A percentile compares a stretch with the other conserved stretches of the same genome.
Conservation (phyloP, 768 basidiomycete genomes). For the Termitomyces heimii region DNA sequence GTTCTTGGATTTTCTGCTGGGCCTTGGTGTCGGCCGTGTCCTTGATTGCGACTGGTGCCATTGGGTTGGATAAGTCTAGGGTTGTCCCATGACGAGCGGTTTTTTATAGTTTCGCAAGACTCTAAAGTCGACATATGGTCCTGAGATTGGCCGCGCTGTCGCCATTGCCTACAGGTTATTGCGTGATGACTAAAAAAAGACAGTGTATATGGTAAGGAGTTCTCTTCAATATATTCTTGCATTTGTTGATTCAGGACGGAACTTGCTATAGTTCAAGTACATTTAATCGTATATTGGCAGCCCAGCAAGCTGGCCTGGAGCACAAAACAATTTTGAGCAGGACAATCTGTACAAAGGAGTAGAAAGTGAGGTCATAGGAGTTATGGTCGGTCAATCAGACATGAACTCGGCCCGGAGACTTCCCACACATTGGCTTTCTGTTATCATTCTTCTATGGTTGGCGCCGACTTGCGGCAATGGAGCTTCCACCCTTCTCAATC, state of each 20-base stretch:
- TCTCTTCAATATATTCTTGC: background rate
- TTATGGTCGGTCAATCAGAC: too few species aligned
- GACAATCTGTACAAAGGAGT: too few species aligned
- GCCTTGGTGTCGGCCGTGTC: constrained; percentile 3
- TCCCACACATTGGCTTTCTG: background rate
- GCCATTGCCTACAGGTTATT: background rate
- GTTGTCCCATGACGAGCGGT: background rate
- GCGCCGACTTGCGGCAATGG: background rate
- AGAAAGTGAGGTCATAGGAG: too few species aligned
- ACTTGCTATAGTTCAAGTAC: background rate
- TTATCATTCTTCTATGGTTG: background rate
- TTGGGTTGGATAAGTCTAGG: constrained; percentile 4
- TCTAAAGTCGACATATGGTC: background rate
- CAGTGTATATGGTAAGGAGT: background rate
- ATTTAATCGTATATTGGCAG: background rate
- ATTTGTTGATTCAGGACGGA: background rate
- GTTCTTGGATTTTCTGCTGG: constrained; percentile 3
- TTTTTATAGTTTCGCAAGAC: background rate
- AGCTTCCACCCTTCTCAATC: background rate
- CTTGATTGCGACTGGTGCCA: constrained; percentile 17
- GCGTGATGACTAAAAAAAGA: background rate
- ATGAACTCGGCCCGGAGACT: too few species aligned
- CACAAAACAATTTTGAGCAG: background rate
- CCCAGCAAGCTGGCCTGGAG: too few species aligned
- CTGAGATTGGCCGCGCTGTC: background rate